Evolutionary conservation across 306 rosid species (phyloP), one percentile per base, ranked within the genome.

Genomic region (Vachellia collinsii): DNA sequence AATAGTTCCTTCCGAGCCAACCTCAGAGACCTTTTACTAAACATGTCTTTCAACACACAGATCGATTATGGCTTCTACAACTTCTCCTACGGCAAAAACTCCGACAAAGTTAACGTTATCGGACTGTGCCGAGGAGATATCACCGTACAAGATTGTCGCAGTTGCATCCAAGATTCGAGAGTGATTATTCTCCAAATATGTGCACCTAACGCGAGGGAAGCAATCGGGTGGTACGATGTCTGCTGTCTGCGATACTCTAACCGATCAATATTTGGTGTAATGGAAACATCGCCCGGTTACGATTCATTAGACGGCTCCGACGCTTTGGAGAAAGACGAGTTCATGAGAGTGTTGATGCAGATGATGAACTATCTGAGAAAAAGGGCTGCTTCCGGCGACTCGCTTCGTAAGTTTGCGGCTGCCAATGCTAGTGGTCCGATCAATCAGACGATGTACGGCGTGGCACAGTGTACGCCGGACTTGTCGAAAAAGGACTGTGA

Each of bases 401-500:
- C 77, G 3, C 63, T 8, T 2, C 71, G 6, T 11, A 87, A 84
- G 76, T 87, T 38, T 72, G 84, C 80, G 3, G 68, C 16, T 6
- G 64, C 11, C 0, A 62, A 50, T 3, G 39, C 51, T 0, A 46
- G 51, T 46, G 51, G 6, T 46, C 51, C 51, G 51, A 12, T 5
- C 51, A 46, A 46, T 46, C 20, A 23, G 4, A 56, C 29, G 3
- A 11, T 78, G 59, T 44, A 23, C 13, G 90, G 76, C 44, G 72
- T 72, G 19, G 65, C 23, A 3, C 87, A 85, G 81, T 87, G 92
- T 61, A 56, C 79, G 1, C 87, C 86, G 4, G 86, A 89, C 76
- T 64, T 89, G 69, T 51, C 85, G 1, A 0, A 19, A 13, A 3
- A 0, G 12, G 48, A 72, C 1, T 89, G 92, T 53, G 22, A 0